Evolutionary conservation across 148 eudicot genomes (phyloP).

Genomic region (Drosera capensis): DNA sequence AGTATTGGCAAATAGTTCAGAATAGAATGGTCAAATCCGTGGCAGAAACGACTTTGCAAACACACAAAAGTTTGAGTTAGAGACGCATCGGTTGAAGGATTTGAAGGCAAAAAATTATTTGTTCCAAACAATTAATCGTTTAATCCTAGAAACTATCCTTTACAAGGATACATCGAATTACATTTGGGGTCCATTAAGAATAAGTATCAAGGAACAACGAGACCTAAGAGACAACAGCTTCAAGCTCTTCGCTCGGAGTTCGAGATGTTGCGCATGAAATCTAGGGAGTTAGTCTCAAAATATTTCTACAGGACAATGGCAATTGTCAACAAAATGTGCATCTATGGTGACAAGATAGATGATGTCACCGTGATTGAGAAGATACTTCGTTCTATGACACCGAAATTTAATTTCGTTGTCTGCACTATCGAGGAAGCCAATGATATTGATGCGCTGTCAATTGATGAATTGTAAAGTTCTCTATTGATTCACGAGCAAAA

Average conservation of each 20-base stretch:
- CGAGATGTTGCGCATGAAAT: not conserved
- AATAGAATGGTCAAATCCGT: too few relatives aligned
- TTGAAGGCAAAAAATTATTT: too few relatives aligned
- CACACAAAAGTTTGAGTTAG: too few relatives aligned
- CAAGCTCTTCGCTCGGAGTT: not conserved
- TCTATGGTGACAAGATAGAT: not conserved
- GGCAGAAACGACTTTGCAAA: too few relatives aligned
- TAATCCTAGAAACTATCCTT: not conserved
- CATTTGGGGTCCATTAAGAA: not conserved
- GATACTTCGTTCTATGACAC: too few relatives aligned
- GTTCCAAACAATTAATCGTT: not conserved
- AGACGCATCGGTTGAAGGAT: too few relatives aligned
- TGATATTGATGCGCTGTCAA: too few relatives aligned
- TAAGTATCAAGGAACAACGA: not conserved
- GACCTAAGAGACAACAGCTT: not conserved
- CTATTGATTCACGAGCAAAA: too few relatives aligned
- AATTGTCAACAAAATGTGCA: not conserved
- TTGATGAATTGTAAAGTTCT: too few relatives aligned
- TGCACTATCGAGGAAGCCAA: too few relatives aligned
- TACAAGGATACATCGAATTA: not conserved
- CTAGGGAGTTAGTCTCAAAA: not conserved
- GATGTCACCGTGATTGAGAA: constrained; percentile 2
- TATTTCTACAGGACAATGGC: not conserved
- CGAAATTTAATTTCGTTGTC: too few relatives aligned
- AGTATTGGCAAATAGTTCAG: too few relatives aligned